Evolutionary conservation across 1,139 yeast genomes (phyloP), one percentile per base, ranked within the genome.

Genomic region (Diutina sp.): DNA sequence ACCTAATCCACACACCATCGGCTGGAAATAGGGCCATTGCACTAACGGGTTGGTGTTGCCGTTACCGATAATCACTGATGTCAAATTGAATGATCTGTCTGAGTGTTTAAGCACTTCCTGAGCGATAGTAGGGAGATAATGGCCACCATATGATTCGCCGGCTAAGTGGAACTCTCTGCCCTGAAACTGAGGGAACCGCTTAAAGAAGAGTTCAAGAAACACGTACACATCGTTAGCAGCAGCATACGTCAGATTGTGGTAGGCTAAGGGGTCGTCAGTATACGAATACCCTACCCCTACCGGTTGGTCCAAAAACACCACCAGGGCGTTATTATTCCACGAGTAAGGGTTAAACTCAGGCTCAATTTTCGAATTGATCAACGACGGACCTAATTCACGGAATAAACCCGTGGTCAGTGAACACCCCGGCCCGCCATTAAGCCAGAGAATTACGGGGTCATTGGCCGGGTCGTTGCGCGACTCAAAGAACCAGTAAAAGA

Each of bases 111-210:
- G 73, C 63, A 93, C 91, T 72, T 91, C 97, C 56, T 85, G 73
- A 25, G 97, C 97, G 69, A 93, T 88, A 8, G 84, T 91, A 35
- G 98, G 99, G 63, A 93, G 90, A 72, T 93, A 93, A 70, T 93
- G 98, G 61, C 99, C 99, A 57, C 97, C 99, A 69, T 93, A 93
- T 14, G 97, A 90, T 73, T 93, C 98, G 65, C 98, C 99, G 55
- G 98, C 95, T 71, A 93, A 90, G 72, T 91, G 98, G 85, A 93
- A 90, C 56, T 61, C 62, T 56, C 81, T 83, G 46, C 79, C 71
- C 54, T 78, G 71, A 73, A 87, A 90, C 72, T 91, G 83, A 51
- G 97, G 96, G 81, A 90, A 93, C 69, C 88, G 88, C 70, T 86
- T 80, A 79, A 87, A 93, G 77, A 93, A 93, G 67, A 91, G 79